Evolutionary conservation across 495 filamentous ascomycete genomes (phyloP).

Genomic region (Penicillium pancosmium): DNA sequence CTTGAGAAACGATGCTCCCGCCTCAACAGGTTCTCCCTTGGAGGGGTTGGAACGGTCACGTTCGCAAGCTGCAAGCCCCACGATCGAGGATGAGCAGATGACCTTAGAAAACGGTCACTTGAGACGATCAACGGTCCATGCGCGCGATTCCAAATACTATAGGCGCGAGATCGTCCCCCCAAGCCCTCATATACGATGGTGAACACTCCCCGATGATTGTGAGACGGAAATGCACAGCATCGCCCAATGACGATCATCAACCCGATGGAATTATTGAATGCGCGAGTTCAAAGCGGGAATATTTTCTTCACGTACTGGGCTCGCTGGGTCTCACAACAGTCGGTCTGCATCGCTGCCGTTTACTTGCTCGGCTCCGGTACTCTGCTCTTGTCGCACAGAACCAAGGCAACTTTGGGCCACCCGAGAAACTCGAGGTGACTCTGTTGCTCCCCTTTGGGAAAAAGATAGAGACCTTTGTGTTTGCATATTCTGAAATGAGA

Average conservation of each 20-base stretch:
- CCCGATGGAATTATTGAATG: constrained; percentile 10
- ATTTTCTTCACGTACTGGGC: not conserved
- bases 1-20: constrained; percentile 1
- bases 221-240: constrained; percentile 22
- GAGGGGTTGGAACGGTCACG: constrained; percentile 18
- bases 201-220: constrained; percentile 20
- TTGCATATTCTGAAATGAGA: not conserved
- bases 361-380: constrained; percentile 24
- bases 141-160: constrained; percentile 24
- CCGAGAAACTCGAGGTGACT: constrained; percentile 16
- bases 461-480: constrained; percentile 5
- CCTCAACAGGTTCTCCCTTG: not conserved
- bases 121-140: constrained; percentile 45
- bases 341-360: constrained; percentile 23
- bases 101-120: constrained; percentile 36
- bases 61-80: constrained; percentile 29
- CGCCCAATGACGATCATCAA: constrained; percentile 20
- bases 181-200: constrained; percentile 3
- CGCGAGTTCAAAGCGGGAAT: constrained; percentile 20
- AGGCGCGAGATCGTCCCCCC: constrained; percentile 14
- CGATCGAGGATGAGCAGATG: constrained; percentile 33
- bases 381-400: constrained; percentile 15
- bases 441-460: constrained; percentile 10
- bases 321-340: constrained; percentile 27
- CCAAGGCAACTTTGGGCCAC: constrained; percentile 10